Evolutionary conservation across 176 grass and related monocot genomes (phyloP), one percentile per base, ranked within the genome.

Genomic region (Poa pratensis): DNA sequence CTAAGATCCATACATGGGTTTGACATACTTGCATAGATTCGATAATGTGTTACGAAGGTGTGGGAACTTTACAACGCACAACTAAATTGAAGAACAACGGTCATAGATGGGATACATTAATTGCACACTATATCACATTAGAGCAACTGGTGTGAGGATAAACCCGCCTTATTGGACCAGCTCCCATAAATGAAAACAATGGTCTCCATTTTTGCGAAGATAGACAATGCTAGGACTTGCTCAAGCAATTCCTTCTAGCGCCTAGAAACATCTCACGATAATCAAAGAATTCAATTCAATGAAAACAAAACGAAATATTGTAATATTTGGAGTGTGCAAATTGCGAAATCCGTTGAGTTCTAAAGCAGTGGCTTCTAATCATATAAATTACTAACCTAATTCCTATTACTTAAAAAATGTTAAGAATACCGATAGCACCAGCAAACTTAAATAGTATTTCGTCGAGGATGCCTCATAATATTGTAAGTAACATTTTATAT

Each of bases 1-100:
- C 6, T 5, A 46, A 46, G 45, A 3, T 46, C 9, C 45, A 46
- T 46, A 3, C 45, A 46, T 45, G 1, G 42, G 2, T 10, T 45
- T 45, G 54, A 34, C 34, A 35, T 6, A 48, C 58, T 63, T 60
- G 76, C 76, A 60, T 24, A 78, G 7, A 39, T 78, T 61, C 61
- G 14, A 61, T 10, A 49, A 49, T 28, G 26, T 10, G 6, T 70
- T 61, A 24, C 65, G 40, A 82, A 82, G 3, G n/a, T n/a, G 8
- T 19, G 23, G 77, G 9, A 81, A 77, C 16, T 54, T n/a, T 42
- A 71, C 24, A n/a, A 2, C 5, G 54, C 52, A 10, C 55, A 58
- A 3, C 55, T 22, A 22, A 10, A 22, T 10, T 22, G 8, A 58
- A 58, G 55, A 58, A 54, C 3, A 7, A 28, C 18, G 58, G 37